phyloP scores from a whole-genome alignment of 202 grass and related monocot genomes.

The Carex arenaria region DNA sequence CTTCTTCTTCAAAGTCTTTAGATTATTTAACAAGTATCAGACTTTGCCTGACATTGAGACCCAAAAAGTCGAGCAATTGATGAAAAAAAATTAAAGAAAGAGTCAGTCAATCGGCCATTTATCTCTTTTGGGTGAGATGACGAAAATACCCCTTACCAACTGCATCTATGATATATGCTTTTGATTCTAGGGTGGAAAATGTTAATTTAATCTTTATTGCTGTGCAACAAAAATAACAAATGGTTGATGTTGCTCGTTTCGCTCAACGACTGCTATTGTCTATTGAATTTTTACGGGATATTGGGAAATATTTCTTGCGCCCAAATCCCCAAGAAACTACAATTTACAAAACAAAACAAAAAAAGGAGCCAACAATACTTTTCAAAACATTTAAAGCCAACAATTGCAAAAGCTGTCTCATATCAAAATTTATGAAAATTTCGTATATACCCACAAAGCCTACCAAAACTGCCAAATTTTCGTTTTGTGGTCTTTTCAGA shows the following conservation, averaged over 20 bases:
- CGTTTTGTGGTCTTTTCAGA: not conserved
- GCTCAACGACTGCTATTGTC: conserved; percentile 27
- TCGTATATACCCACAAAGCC: not conserved
- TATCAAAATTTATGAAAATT: not conserved
- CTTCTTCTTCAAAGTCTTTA: conserved; percentile 16
- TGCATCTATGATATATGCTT: not conserved
- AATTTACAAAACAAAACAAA: not conserved
- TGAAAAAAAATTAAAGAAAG: not conserved
- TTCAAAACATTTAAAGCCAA: not conserved
- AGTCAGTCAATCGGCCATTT: conserved; percentile 19
- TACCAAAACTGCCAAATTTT: not conserved
- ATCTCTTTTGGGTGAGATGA: conserved; percentile 9
- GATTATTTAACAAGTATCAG: not conserved
- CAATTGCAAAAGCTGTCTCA: not conserved
- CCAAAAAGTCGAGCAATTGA: not conserved
- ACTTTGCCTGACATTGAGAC: not conserved
- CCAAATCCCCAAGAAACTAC: conserved; percentile 14
- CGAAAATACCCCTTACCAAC: conserved; percentile 59
- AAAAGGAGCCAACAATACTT: not conserved
- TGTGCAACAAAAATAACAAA: conserved; percentile 25
- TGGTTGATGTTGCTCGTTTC: conserved; percentile 45
- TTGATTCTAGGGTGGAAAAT: not conserved
- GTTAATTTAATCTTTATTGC: conserved; percentile 13
- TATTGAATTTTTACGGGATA: conserved; percentile 24
- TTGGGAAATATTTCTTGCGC: conserved; percentile 9